Evolutionary conservation across 1,284 basidiomycete species (phyloP), one percentile per base, ranked within the genome.

Genomic region (Porphyrellus sp.): DNA sequence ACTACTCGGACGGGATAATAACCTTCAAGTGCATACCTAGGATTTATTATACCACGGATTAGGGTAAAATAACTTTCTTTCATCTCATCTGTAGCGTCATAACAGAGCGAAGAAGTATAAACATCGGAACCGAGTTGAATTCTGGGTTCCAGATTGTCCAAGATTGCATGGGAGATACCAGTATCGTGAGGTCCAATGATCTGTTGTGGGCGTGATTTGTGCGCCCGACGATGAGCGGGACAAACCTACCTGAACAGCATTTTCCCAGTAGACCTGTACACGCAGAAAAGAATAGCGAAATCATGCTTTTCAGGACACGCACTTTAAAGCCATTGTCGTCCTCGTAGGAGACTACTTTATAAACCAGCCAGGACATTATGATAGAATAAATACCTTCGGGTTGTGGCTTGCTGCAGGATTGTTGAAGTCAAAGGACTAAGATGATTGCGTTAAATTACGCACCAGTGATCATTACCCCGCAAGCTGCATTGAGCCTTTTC

Each of bases 381-480:
- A 35, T 12, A 37, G 18, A 15, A 37, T 24, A 46, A 59, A 44
- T 62, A 86, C 88, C 80, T 90, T 91, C 0, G 90, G 90, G 63
- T 92, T 92, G 61, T 92, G 89, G 56, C 86, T 89, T 6, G 90
- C 90, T 87, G 46, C 8, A 31, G 54, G 34, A 20, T 12, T 15
- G 40, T 46, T 52, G 27, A 53, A 35, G 16, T 53, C 16, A 5
- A 16, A 27, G 13, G 13, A n/a, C 2, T 8, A 25, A 24, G 20
- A 51, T n/a, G 35, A 37, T 48, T 8, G 25, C 24, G 23, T 8
- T 20, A 25, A 23, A 44, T 18, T 20, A 59, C 69, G 23, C 49
- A 85, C 87, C 86, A 57, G 91, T 93, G 49, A 93, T 87, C 91
- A 93, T 93, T 4, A 93, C 82, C 24, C 91, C 91, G 52, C 86